These are phyloP conservation scores for Yamadazyma songkhlaensis DNA, from an alignment of 1,139 yeast genomes.

Conservation along the genomic window DNA sequence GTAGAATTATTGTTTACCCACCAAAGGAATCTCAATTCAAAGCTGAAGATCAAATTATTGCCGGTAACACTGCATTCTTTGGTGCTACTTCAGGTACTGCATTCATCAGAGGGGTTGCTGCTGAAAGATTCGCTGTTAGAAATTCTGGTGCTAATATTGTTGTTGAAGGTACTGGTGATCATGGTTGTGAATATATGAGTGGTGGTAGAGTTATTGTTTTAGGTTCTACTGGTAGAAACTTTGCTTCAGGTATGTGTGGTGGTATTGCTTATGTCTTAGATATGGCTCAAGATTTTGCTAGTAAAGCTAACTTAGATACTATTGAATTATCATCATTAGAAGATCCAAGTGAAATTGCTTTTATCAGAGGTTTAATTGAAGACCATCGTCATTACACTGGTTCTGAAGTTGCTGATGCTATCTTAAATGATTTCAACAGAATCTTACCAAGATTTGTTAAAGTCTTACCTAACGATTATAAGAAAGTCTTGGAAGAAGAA, in stretches of 20 bases:
- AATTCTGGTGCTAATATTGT: slow-evolving; percentile 98
- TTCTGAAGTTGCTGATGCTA: slow-evolving; percentile 83
- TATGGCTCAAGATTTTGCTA: slow-evolving; percentile 87
- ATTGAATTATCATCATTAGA: slow-evolving; percentile 75
- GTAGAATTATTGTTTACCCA: slow-evolving; percentile 88
- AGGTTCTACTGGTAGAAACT: slow-evolving; percentile 90
- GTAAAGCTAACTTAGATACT: slow-evolving; percentile 76
- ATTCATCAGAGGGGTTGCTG: slow-evolving; percentile 94
- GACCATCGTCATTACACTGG: slow-evolving; percentile 95
- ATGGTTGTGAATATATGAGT: slow-evolving; percentile 99
- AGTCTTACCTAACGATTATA: slow-evolving; percentile 90
- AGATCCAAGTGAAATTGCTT: slow-evolving; percentile 92
- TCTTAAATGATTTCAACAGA: slow-evolving; percentile 83
- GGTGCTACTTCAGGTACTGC: slow-evolving; percentile 98
- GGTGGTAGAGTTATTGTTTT: slow-evolving; percentile 96
- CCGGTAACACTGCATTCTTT: slow-evolving; percentile 96
- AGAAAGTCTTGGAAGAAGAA: slow-evolving; percentile 82
- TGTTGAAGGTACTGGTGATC: slow-evolving; percentile 97
- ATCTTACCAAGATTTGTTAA: slow-evolving; percentile 87
- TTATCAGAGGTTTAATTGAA: slow-evolving; percentile 88
- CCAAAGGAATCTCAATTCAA: slow-evolving; percentile 80
- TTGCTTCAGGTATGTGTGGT: slow-evolving; percentile 99
- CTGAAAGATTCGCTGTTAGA: slow-evolving; percentile 97
- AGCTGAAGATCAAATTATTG: slow-evolving; percentile 93
- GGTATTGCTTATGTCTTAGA: slow-evolving; percentile 97